Evolutionary conservation across 2,329 filamentous ascomycete genomes (phyloP).

Genomic region (Botryosphaeria dothidea): DNA sequence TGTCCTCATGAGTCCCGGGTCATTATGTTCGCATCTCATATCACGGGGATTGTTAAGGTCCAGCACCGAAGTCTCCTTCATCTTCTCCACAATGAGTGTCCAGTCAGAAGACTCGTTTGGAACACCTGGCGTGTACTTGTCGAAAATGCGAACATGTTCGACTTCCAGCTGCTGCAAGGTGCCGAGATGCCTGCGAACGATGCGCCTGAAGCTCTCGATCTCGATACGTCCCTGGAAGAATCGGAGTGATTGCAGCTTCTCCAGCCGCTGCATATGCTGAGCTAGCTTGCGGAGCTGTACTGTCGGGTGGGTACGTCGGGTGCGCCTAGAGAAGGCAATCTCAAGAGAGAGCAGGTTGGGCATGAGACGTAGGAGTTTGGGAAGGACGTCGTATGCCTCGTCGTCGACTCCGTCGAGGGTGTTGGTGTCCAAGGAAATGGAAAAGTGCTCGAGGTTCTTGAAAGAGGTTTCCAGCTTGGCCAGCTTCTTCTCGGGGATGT

Average conservation of each 20-base stretch:
- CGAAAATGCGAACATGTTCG: neutral
- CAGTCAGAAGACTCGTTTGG: neutral
- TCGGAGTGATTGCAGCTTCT: neutral
- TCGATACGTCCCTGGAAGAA: neutral
- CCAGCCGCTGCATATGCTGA: neutral
- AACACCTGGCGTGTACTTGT: neutral
- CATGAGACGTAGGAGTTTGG: neutral
- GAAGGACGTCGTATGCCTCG: neutral
- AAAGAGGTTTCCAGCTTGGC: neutral
- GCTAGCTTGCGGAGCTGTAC: neutral
- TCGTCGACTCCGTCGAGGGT: neutral
- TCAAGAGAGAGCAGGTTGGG: neutral
- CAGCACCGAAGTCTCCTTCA: neutral
- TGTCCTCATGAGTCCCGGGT: neutral
- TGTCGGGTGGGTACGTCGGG: neutral
- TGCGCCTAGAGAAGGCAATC: neutral
- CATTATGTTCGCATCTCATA: neutral
- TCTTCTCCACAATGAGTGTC: neutral
- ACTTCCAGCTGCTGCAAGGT: neutral
- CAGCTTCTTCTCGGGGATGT: neutral
- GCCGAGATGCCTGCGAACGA: neutral
- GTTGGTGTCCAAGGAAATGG: neutral
- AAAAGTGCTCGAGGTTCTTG: neutral
- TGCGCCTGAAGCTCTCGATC: neutral
- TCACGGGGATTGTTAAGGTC: neutral